A percentile compares a stretch with the other conserved stretches of the same genome.
Conservation (phyloP, 164 flowering plant species). For the Vitis vinifera region DNA sequence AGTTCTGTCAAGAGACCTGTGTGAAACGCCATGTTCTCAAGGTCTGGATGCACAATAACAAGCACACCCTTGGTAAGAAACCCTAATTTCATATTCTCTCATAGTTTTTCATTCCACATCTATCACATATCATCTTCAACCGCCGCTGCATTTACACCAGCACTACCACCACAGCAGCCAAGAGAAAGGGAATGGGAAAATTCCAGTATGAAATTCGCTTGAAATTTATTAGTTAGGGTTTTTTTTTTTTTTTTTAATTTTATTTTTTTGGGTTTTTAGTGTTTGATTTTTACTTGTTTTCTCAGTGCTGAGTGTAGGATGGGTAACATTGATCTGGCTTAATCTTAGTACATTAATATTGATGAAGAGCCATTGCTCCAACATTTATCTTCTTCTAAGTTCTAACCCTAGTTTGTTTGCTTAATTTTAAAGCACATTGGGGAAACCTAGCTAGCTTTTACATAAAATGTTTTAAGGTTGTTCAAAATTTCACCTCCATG, state of each 20-base stretch:
- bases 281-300: background rate
- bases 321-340: background rate
- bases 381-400: background rate
- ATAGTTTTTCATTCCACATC: background rate
- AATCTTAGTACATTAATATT: conserved; percentile 8
- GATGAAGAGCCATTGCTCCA: conserved; percentile 28
- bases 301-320: conserved; percentile 10
- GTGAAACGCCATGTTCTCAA: conserved; percentile 66
- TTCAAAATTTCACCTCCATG: background rate
- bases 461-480: background rate
- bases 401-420: background rate
- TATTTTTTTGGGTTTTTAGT: background rate
- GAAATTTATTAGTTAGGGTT: conserved; percentile 15
- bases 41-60: conserved; percentile 94
- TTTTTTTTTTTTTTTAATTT: background rate
- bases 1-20: conserved; percentile 51
- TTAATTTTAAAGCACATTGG: background rate
- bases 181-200: conserved; percentile 1
- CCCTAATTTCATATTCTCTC: conserved; percentile 29
- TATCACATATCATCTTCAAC: background rate
- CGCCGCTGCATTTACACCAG: background rate
- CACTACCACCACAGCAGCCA: background rate
- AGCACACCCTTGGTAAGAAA: conserved; percentile 77
- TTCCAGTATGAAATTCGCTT: background rate
- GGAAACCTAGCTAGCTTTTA: background rate